These are phyloP conservation scores for Globisporangium uncinulatum DNA, from an alignment of 352 stramenopile species.

Conservation along the genomic window DNA sequence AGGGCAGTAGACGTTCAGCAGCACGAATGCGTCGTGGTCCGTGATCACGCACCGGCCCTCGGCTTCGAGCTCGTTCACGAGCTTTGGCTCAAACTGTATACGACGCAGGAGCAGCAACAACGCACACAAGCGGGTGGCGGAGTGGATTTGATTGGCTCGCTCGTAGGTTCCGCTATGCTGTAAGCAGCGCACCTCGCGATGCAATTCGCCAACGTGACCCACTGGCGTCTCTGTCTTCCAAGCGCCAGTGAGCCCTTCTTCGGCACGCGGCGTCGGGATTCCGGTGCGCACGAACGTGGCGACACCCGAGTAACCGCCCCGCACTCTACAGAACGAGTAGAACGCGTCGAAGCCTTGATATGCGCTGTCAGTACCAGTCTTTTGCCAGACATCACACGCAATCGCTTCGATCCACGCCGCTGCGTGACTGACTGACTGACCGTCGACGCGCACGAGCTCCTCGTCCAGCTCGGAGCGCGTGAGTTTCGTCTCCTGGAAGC, in stretches of 20 bases:
- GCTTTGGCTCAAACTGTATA: conserved; percentile 40
- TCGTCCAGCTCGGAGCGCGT: conserved; percentile 79
- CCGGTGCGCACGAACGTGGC: conserved; percentile 59
- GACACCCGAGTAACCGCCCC: conserved; percentile 75
- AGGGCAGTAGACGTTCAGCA: conserved; percentile 89
- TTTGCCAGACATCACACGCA: too few species aligned
- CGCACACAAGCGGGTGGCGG: too few species aligned
- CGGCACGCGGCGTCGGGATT: conserved; percentile 47
- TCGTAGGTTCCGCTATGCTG: not conserved
- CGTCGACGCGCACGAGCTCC: conserved; percentile 57
- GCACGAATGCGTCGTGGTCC: conserved; percentile 82
- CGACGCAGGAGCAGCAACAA: too few species aligned
- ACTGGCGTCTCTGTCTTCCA: conserved; percentile 55
- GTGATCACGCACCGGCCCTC: conserved; percentile 86
- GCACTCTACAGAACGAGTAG: conserved; percentile 68
- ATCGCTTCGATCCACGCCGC: not conserved
- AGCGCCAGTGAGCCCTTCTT: conserved; percentile 64
- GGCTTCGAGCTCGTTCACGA: conserved; percentile 56
- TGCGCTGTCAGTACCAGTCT: too few species aligned
- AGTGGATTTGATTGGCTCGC: not conserved
- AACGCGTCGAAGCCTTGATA: conserved; percentile 68
- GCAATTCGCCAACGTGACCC: conserved; percentile 41
- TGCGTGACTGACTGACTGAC: too few species aligned
- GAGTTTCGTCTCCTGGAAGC: conserved; percentile 85
- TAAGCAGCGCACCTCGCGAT: conserved; percentile 29